phyloP scores from a whole-genome alignment of 257 asterid species.

The Solanum lycopersicoides region DNA sequence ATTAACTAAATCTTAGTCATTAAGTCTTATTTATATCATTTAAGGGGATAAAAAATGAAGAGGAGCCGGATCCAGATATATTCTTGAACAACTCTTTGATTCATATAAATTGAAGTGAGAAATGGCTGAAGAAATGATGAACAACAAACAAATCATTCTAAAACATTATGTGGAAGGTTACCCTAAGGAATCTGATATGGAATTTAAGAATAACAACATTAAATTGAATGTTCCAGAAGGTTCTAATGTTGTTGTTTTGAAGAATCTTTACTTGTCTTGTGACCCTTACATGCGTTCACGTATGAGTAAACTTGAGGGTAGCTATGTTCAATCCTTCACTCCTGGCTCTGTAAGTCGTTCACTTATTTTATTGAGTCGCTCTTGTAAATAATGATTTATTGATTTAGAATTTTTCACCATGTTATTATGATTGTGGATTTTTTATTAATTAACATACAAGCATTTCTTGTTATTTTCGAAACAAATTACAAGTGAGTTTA shows the following conservation, averaged over 20 bases:
- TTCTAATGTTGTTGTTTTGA: constrained; percentile 26
- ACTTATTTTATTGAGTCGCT: neutral
- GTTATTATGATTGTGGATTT: neutral
- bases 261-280: constrained; percentile 41
- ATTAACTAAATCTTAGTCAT: too few species aligned
- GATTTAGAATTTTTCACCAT: neutral
- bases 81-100: neutral
- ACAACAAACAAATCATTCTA: neutral
- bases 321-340: neutral
- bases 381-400: neutral
- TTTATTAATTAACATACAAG: neutral
- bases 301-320: constrained; percentile 10
- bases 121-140: neutral
- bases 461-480: neutral
- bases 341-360: constrained; percentile 17
- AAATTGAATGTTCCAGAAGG: constrained; percentile 8
- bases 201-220: neutral
- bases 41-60: neutral
- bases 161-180: neutral
- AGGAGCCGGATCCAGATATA: neutral
- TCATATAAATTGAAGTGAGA: neutral
- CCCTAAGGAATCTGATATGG: constrained; percentile 2
- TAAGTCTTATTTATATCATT: too few species aligned
- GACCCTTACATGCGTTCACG: constrained; percentile 34
- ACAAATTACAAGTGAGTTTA: neutral